These are phyloP conservation scores for Mortierella sp. DNA, from an alignment of 371 early-diverging fungal species.

Conservation along the genomic window DNA sequence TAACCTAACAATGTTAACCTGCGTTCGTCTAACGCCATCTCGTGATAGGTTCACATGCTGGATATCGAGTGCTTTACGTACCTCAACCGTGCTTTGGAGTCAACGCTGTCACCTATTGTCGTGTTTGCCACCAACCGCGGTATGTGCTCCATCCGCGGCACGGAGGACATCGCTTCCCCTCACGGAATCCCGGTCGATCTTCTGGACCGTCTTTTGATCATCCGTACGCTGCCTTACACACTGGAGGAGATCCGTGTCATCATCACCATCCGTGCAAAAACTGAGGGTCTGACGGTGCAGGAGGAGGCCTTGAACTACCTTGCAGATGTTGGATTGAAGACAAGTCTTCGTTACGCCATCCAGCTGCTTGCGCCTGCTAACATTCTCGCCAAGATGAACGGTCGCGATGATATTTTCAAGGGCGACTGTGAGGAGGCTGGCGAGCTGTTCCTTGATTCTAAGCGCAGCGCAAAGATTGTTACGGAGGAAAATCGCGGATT, in stretches of 20 bases:
- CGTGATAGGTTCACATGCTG: conserved; percentile 90
- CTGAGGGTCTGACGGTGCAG: conserved; percentile 82
- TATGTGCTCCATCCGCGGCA: conserved; percentile 94
- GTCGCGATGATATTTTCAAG: conserved; percentile 78
- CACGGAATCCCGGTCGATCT: conserved; percentile 98
- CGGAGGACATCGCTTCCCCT: conserved; percentile 90
- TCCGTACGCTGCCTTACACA: conserved; percentile 93
- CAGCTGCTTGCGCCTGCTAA: conserved; percentile 95
- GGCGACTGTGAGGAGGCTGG: conserved; percentile 90
- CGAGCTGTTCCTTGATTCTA: conserved; percentile 92
- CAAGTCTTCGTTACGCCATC: conserved; percentile 95
- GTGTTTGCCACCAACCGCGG: conserved; percentile 98
- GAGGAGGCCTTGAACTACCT: conserved; percentile 82
- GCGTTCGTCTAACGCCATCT: conserved; percentile 64
- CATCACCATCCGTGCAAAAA: conserved; percentile 91
- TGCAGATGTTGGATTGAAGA: conserved; percentile 86
- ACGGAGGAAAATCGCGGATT: conserved; percentile 56
- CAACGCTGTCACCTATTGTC: conserved; percentile 95
- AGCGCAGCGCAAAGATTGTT: conserved; percentile 81
- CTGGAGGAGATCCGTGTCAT: conserved; percentile 93
- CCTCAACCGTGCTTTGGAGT: conserved; percentile 97
- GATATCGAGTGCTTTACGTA: conserved; percentile 99
- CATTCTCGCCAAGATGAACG: conserved; percentile 87
- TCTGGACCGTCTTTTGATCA: conserved; percentile 95
- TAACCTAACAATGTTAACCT: not conserved